Percentiles rank a stretch among this genome's conserved stretches.
These are phyloP conservation scores for Cenococcum geophilum DNA, from an alignment of 495 filamentous ascomycete genomes.

Conservation along the genomic window DNA sequence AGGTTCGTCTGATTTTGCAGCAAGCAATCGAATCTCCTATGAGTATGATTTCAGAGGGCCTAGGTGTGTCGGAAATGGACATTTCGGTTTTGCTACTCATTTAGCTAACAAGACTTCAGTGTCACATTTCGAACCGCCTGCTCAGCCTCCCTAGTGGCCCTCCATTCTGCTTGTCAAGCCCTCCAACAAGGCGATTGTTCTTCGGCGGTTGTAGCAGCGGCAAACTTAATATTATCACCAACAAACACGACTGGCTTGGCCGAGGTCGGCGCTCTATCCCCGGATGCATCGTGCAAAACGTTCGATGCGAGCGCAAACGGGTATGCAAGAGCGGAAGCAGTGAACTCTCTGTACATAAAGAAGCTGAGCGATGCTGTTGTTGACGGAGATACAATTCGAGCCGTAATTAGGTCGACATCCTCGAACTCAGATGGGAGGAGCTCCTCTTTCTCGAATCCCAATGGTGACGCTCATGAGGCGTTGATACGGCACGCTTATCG, in stretches of 20 bases:
- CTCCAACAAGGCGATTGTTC: conserved; percentile 4
- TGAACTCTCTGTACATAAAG: conserved; percentile 39
- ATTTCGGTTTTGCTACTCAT: too few relatives aligned
- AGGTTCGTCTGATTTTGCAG: not conserved
- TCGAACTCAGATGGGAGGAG: conserved; percentile 32
- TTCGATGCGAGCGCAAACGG: conserved; percentile 4
- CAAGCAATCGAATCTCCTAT: conserved; percentile 8
- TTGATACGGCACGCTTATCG: conserved; percentile 30
- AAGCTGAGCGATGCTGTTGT: conserved; percentile 35
- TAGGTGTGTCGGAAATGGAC: not conserved
- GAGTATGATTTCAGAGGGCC: conserved; percentile 11
- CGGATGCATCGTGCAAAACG: not conserved
- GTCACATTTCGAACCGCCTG: conserved; percentile 12
- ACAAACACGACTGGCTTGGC: conserved; percentile 5
- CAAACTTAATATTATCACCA: conserved; percentile 3
- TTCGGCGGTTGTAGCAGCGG: conserved; percentile 6
- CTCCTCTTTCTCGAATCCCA: not conserved
- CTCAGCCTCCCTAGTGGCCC: conserved; percentile 5
- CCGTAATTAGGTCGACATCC: conserved; percentile 37
- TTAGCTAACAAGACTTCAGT: conserved; percentile 7
- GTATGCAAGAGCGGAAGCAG: conserved; percentile 11
- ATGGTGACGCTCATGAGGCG: conserved; percentile 1
- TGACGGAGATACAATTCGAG: conserved; percentile 36
- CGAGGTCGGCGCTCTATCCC: not conserved
- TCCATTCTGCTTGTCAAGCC: conserved; percentile 2